A percentile compares a stretch with the other conserved stretches of the same genome.
Evolutionary conservation across 805 yeast species (phyloP).

Genomic region (Allodekkera sacchari): DNA sequence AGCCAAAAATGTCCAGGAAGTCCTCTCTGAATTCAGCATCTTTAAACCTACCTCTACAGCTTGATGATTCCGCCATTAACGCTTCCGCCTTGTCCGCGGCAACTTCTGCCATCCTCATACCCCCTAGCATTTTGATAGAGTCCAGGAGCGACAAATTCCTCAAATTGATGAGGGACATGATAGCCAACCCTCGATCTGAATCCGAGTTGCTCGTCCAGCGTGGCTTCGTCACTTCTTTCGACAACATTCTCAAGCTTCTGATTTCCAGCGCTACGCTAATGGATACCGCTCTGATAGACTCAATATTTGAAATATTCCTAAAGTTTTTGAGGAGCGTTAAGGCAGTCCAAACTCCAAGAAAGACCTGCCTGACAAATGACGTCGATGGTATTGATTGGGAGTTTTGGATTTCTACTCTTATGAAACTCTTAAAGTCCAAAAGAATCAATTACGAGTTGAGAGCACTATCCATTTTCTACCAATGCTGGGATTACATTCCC

Average conservation of each 20-base stretch:
- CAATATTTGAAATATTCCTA: slow-evolving; percentile 15
- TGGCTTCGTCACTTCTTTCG: slow-evolving; percentile 17
- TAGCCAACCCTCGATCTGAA: slow-evolving; percentile 21
- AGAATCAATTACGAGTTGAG: slow-evolving; percentile 56
- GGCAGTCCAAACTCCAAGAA: slow-evolving; percentile 2
- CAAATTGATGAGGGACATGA: slow-evolving; percentile 28
- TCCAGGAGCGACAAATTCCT: slow-evolving; percentile 23
- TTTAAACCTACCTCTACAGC: no score
- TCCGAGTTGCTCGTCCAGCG: slow-evolving; percentile 18
- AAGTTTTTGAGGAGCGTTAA: slow-evolving; percentile 16
- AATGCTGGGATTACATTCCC: slow-evolving; percentile 67
- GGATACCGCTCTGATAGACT: slow-evolving; percentile 17
- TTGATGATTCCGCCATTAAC: not conserved
- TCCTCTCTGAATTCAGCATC: no score
- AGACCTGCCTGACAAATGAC: slow-evolving; percentile 5
- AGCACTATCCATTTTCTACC: slow-evolving; percentile 58
- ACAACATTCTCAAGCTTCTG: slow-evolving; percentile 16
- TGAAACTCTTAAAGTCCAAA: slow-evolving; percentile 53
- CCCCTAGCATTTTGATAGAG: not conserved
- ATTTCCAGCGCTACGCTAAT: slow-evolving; percentile 16
- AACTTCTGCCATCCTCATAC: not conserved
- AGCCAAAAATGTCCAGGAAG: slow-evolving; percentile 1
- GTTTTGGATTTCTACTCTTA: slow-evolving; percentile 61
- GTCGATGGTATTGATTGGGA: slow-evolving; percentile 48
- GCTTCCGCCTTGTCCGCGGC: slow-evolving; percentile 1